Evolutionary conservation across 2,329 filamentous ascomycete species (phyloP).

Genomic region (Pseudogymnoascus sp.): DNA sequence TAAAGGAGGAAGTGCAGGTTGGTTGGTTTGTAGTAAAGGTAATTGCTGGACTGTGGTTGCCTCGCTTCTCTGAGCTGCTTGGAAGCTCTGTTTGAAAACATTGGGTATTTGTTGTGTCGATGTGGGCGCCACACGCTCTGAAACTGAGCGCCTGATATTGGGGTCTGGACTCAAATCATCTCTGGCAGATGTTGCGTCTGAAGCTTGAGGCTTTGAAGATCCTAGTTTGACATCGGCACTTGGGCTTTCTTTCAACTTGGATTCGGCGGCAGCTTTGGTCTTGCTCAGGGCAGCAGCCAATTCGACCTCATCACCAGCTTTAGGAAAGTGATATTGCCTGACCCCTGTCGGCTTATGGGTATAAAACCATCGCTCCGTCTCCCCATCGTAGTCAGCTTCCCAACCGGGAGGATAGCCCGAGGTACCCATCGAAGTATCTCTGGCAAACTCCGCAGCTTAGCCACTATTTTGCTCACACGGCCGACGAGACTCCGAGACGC

Average conservation of each 20-base stretch:
- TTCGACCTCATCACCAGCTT: conserved; percentile 13
- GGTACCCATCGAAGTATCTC: not conserved
- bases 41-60: not conserved
- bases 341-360: conserved; percentile 14
- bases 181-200: not conserved
- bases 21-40: not conserved
- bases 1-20: not conserved
- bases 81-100: not conserved
- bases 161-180: not conserved
- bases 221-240: not conserved
- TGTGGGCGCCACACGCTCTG: not conserved
- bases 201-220: not conserved
- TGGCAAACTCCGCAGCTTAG: not conserved
- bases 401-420: conserved; percentile 12
- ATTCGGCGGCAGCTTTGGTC: not conserved
- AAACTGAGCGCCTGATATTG: not conserved
- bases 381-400: conserved; percentile 15
- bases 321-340: conserved; percentile 14
- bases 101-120: conserved; percentile 4
- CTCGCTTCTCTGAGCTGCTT: not conserved
- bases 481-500: not conserved
- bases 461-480: not conserved
- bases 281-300: not conserved
- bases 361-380: conserved; percentile 13
- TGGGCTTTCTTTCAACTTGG: not conserved